Percentiles rank a stretch among this genome's conserved stretches.
Conservation (phyloP, 1,284 basidiomycete species). For the Wallemia mellicola region DNA sequence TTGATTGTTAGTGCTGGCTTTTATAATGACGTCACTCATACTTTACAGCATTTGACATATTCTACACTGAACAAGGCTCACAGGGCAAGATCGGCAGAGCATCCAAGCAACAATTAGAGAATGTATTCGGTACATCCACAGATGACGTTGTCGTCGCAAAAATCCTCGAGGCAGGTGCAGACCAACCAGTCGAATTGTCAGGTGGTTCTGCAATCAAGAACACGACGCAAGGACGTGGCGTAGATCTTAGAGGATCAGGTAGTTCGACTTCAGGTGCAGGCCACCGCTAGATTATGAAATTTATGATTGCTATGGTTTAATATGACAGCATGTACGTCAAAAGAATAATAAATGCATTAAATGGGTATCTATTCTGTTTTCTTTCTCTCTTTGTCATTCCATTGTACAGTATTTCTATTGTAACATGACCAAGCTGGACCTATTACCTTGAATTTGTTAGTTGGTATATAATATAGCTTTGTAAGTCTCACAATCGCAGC, state of each 20-base stretch:
- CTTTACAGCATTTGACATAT: slow-evolving; percentile 22
- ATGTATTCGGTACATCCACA: slow-evolving; percentile 29
- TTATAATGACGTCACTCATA: too few species aligned
- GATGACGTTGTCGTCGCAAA: slow-evolving; percentile 15
- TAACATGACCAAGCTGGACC: neutral
- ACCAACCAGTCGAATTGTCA: neutral
- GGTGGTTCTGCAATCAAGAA: neutral
- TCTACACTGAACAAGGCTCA: slow-evolving; percentile 31
- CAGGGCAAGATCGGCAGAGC: slow-evolving; percentile 37
- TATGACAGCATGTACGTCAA: too few species aligned
- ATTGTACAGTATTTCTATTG: neutral
- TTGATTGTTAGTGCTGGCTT: too few species aligned
- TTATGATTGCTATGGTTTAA: too few species aligned
- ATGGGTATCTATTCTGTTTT: neutral
- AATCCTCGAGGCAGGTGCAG: neutral
- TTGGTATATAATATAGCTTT: neutral
- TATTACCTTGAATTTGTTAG: neutral
- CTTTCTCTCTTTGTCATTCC: neutral
- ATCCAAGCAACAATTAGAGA: slow-evolving; percentile 47
- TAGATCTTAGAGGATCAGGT: neutral
- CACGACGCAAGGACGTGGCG: neutral
- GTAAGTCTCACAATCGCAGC: neutral
- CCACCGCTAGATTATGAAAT: neutral
- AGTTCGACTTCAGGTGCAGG: neutral
- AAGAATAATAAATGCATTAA: too few species aligned